phyloP scores from a whole-genome alignment of 805 yeast genomes.

The Kuraishia hungarica region DNA sequence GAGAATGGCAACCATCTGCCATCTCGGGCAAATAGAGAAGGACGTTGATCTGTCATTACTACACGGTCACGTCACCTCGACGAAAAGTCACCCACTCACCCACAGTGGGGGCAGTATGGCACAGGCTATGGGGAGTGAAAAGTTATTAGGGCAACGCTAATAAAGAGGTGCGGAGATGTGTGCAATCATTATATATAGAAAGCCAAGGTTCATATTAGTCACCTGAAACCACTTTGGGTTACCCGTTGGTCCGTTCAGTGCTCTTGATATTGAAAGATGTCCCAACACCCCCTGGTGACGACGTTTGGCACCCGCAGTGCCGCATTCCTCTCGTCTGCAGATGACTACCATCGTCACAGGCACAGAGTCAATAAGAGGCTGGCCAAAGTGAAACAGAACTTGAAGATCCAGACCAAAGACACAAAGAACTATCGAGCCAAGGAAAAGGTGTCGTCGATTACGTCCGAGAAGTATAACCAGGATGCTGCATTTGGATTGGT shows the following conservation, averaged over 20 bases:
- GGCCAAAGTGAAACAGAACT: slow-evolving; percentile 54
- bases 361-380: slow-evolving; percentile 50
- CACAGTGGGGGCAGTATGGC: neutral
- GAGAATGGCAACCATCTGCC: too few species aligned
- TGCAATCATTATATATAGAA: too few species aligned
- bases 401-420: slow-evolving; percentile 56
- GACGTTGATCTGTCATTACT: neutral
- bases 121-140: too few species aligned
- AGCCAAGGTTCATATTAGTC: too few species aligned
- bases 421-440: slow-evolving; percentile 51
- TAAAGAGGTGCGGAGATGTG: too few species aligned
- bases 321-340: slow-evolving; percentile 55
- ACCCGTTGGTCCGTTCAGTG: too few species aligned
- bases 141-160: too few species aligned
- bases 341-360: slow-evolving; percentile 66
- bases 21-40: too few species aligned
- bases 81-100: neutral
- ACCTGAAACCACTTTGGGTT: too few species aligned
- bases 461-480: slow-evolving; percentile 37
- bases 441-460: slow-evolving; percentile 37
- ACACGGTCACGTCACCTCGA: neutral
- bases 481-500: slow-evolving; percentile 50
- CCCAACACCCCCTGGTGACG: slow-evolving; percentile 32
- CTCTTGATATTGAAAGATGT: too few species aligned
- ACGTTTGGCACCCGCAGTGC: slow-evolving; percentile 52